Evolutionary conservation across 2,329 filamentous ascomycete genomes (phyloP).

Genomic region (Alternaria rosae): DNA sequence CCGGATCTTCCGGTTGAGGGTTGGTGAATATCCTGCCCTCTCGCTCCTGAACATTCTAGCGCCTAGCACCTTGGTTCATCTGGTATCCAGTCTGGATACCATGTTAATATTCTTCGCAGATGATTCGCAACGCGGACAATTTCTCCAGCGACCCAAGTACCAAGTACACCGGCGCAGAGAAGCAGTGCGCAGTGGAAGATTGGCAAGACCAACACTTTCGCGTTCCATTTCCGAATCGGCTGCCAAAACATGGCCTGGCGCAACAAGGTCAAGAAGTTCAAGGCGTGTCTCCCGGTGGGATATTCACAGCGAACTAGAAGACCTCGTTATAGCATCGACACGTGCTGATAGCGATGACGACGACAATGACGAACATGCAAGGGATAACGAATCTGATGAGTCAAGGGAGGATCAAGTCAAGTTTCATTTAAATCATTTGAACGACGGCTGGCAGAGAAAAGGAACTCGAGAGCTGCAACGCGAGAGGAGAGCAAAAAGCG

Average conservation of each 20-base stretch:
- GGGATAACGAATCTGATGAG: neutral
- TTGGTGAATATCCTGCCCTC: slow-evolving; percentile 31
- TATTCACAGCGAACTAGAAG: slow-evolving; percentile 11
- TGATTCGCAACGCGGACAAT: slow-evolving; percentile 2
- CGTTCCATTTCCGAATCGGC: slow-evolving; percentile 1
- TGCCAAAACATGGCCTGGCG: slow-evolving; percentile 2
- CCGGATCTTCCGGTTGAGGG: slow-evolving; percentile 39
- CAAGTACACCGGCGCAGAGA: slow-evolving; percentile 9
- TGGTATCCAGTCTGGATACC: neutral
- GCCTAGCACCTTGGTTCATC: neutral
- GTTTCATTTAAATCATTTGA: neutral
- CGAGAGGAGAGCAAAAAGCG: slow-evolving; percentile 6
- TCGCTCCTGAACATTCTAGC: neutral
- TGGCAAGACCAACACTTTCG: neutral
- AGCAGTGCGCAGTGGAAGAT: slow-evolving; percentile 5
- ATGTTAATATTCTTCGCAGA: slow-evolving; percentile 15
- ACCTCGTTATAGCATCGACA: slow-evolving; percentile 14
- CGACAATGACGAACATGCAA: neutral
- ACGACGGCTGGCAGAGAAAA: neutral
- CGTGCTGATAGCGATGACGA: slow-evolving; percentile 8
- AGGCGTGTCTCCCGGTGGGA: neutral
- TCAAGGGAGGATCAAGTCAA: neutral
- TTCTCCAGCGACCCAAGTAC: neutral
- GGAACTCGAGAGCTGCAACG: slow-evolving; percentile 3
- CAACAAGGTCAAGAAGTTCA: neutral